Evolutionary conservation across 345 rosid genomes (phyloP).

Genomic region (Citrus cavaleriei): DNA sequence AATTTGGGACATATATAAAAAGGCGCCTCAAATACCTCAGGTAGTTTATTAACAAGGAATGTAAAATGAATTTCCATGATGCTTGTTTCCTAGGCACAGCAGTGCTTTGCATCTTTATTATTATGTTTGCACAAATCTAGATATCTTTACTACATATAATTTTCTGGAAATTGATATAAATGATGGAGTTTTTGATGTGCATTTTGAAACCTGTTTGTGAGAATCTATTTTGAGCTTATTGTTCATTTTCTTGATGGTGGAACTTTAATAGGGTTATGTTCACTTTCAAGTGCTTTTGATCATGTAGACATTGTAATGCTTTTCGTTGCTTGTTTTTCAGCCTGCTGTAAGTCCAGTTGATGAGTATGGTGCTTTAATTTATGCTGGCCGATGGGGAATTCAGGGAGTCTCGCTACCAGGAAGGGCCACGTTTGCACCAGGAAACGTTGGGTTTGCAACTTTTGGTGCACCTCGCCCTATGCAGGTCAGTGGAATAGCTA

Average conservation of each 20-base stretch:
- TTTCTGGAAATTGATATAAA: not conserved
- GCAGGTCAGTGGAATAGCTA: conserved; percentile 47
- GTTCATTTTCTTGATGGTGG: not conserved
- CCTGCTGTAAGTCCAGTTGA: conserved; percentile 65
- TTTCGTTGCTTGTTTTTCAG: conserved; percentile 34
- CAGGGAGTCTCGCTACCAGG: conserved; percentile 84
- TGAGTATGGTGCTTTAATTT: conserved; percentile 80
- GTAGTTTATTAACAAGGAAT: conserved; percentile 27
- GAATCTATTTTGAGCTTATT: not conserved
- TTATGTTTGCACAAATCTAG: not conserved
- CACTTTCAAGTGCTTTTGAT: not conserved
- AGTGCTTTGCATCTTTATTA: not conserved
- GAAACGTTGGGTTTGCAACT: conserved; percentile 84
- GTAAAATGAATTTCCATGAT: not conserved
- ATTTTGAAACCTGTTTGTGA: not conserved
- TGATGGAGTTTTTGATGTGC: not conserved
- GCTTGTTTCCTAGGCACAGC: not conserved
- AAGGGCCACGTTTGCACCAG: conserved; percentile 95
- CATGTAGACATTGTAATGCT: not conserved
- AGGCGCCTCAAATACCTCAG: conserved; percentile 72
- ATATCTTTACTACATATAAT: not conserved
- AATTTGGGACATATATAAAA: conserved; percentile 77
- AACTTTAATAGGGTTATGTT: not conserved
- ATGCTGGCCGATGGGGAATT: conserved; percentile 96
- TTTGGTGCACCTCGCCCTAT: conserved; percentile 92